Evolutionary conservation across 257 asterid species (phyloP).

Genomic region (Verbascum thapsus): DNA sequence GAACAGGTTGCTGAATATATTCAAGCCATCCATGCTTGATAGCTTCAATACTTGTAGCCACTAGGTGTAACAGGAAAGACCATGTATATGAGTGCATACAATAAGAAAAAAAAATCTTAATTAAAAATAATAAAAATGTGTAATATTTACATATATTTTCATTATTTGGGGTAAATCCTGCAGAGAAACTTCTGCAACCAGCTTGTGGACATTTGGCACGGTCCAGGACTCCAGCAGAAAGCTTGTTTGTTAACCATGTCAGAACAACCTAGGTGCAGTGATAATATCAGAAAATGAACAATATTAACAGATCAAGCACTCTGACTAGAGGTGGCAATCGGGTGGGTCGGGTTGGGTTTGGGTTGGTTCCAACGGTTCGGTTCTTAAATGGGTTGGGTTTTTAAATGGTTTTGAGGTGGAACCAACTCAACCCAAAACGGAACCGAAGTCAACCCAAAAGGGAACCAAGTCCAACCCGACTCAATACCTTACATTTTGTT

Average conservation of each 20-base stretch:
- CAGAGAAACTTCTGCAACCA: conserved; percentile 44
- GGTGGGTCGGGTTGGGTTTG: too few relatives aligned
- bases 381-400: too few relatives aligned
- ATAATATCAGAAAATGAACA: conserved; percentile 26
- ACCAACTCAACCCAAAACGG: too few relatives aligned
- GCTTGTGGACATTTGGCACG: conserved; percentile 58
- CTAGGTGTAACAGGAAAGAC: conserved; percentile 39
- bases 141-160: conserved; percentile 60
- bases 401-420: too few relatives aligned
- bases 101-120: conserved; percentile 29
- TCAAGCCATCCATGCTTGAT: conserved; percentile 89
- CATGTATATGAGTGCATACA: conserved; percentile 33
- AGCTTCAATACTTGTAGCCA: conserved; percentile 56
- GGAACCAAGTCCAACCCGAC: too few relatives aligned
- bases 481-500: too few relatives aligned
- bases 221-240: conserved; percentile 87
- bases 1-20: conserved; percentile 93
- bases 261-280: conserved; percentile 56
- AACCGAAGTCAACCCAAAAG: too few relatives aligned
- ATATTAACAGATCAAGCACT: conserved; percentile 13
- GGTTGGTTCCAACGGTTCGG: too few relatives aligned
- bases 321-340: too few relatives aligned
- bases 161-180: conserved; percentile 41
- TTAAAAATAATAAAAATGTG: conserved; percentile 12
- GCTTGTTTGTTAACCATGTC: conserved; percentile 84